A percentile compares a stretch with the other conserved stretches of the same genome.
phyloP scores from a whole-genome alignment of 176 grass and related monocot genomes.

The Cenchrus purpureus region DNA sequence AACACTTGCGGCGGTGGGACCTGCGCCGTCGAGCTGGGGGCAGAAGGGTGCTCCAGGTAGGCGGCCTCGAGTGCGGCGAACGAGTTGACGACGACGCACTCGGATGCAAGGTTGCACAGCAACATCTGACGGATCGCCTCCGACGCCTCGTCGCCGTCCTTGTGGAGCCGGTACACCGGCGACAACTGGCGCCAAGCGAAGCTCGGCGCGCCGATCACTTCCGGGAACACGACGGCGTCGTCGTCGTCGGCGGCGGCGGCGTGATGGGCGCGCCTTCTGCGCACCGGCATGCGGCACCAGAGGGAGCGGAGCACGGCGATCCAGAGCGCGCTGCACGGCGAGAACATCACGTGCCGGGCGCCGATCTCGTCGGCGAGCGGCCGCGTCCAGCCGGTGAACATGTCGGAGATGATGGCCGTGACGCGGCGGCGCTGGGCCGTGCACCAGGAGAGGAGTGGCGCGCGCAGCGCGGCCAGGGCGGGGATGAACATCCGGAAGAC shows the following conservation, averaged over 20 bases:
- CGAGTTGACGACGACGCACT: conserved; percentile 52
- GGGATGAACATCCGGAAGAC: conserved; percentile 33
- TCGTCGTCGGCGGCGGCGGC: neutral
- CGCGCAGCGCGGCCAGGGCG: conserved; percentile 35
- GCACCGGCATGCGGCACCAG: conserved; percentile 20
- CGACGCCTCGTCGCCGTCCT: conserved; percentile 45
- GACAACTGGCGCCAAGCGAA: conserved; percentile 50
- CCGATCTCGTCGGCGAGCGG: conserved; percentile 49
- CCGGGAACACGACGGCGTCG: conserved; percentile 28
- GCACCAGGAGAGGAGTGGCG: conserved; percentile 51
- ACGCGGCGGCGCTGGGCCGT: conserved; percentile 5
- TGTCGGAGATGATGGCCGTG: conserved; percentile 57
- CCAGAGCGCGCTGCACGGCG: conserved; percentile 18
- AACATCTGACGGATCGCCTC: conserved; percentile 54
- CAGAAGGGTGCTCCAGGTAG: neutral
- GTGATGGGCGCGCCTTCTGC: neutral
- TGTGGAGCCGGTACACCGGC: conserved; percentile 37
- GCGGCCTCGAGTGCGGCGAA: conserved; percentile 55
- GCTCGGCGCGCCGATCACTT: conserved; percentile 26
- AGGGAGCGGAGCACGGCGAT: conserved; percentile 41
- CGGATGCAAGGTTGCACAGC: conserved; percentile 52
- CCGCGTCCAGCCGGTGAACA: conserved; percentile 65
- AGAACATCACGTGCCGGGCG: conserved; percentile 63
- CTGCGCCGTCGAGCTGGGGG: too few species aligned
- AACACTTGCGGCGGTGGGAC: conserved; percentile 17